Evolutionary conservation across 177 flowering plant genomes (phyloP), one percentile per base, ranked within the genome.

Genomic region (Vitis hybrid): DNA sequence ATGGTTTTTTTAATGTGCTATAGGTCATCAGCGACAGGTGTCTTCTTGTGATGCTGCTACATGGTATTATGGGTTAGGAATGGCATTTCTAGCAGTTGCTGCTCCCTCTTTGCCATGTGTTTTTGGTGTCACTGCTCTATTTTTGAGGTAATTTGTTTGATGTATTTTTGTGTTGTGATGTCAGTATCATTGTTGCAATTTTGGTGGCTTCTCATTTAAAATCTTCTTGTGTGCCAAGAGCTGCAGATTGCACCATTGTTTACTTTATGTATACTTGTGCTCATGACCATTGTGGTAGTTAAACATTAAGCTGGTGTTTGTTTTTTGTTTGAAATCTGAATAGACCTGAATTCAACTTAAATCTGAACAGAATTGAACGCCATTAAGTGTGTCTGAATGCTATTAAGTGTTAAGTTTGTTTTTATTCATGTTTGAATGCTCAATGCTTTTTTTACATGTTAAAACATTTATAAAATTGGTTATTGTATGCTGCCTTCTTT

Each of bases 61-160:
- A 19, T 82, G 87, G 83, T 86, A 77, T 77, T 95, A 92, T 66
- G 89, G 95, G 59, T 65, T 87, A 62, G 96, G 95, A 69, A 90
- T 94, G 97, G 92, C 90, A 55, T 76, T 86, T 77, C 80, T 94
- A 74, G 97, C 97, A 55, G 67, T 92, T 75, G 83, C 78, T 66
- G 80, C 82, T 52, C 97, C 97, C 61, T 80, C 91, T 51, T 70
- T 92, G 66, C 99, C 99, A 44, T 84, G 84, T 72, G 17, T 95
- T 50, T 83, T 94, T 10, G 98, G 97, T 55, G 79, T 94, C 33
- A 89, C 93, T 71, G 95, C 99, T 64, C 82, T 95, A 53, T 94
- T 94, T 80, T 5, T 67, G 38, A 92, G 98, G 99, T 95, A 86
- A 47, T 15, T 24, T 53, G 55, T 19, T 14, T 11, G 9, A n/a